Evolutionary conservation across 805 yeast genomes (phyloP), one percentile per base, ranked within the genome.

Genomic region (Lachancea sp.): DNA sequence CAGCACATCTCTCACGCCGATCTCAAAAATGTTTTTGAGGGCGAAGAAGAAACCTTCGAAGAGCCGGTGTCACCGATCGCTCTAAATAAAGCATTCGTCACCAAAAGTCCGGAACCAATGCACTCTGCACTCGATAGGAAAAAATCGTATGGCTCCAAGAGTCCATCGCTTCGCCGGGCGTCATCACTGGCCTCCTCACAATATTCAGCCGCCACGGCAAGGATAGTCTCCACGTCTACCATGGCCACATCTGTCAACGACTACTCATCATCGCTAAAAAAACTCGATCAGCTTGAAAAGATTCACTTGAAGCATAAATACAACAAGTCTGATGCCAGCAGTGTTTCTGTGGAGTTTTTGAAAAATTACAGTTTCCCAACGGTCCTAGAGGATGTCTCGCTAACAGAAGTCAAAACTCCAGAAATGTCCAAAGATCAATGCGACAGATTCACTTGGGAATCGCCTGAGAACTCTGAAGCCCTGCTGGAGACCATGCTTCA

Each of bases 1-100:
- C 66, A 63, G 16, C 73, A 69, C 52, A 65, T 69, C 17, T 65
- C 70, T 8, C 73, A 69, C 46, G 65, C 70, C 7, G 67, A 67
- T 41, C 57, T 59, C 33, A 33, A 25, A 41, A 39, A 35, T 20
- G 40, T 35, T 12, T 39, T 38, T 18, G 43, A 39, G 19, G 36
- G 42, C 26, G 32, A 31, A 29, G 34, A 36, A 26, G 39, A 49
- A 29, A 48, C 42, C 8, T 40, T 41, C 18, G 47, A 45, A n/a
- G 32, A 39, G 15, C 32, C 41, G 13, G 15, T 26, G 10, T 25
- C 29, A 47, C 18, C 45, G 39, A 29, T 35, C 42, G 2, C 35
- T 16, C 36, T 44, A 12, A 34, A 34, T 39, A 48, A 44, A 25
- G 50, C 50, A 9, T 48, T 48, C 38, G 50, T 48, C 13, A 48